Evolutionary conservation across 495 filamentous ascomycete species (phyloP).

Genomic region (Staphylotrichum tortipilum): DNA sequence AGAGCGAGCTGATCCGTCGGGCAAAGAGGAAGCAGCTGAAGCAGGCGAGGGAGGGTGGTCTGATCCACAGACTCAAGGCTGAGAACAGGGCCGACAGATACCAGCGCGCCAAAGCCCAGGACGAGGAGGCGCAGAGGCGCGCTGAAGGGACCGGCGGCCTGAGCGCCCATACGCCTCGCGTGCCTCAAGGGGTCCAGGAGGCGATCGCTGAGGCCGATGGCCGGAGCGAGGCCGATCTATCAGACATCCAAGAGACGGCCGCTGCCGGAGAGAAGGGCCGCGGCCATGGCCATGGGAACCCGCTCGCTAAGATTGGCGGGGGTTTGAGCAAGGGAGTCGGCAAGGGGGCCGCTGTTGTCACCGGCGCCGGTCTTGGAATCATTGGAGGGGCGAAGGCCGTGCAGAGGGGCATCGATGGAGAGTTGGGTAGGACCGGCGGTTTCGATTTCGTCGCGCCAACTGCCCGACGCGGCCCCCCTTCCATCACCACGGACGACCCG

Average conservation of each 20-base stretch:
- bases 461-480: neutral
- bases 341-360: conserved; percentile 31
- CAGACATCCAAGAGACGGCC: conserved; percentile 22
- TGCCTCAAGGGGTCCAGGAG: conserved; percentile 62
- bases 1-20: conserved; percentile 71
- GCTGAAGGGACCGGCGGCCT: conserved; percentile 59
- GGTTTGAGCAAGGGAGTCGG: conserved; percentile 30
- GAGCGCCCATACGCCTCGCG: conserved; percentile 71
- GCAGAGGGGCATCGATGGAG: conserved; percentile 52
- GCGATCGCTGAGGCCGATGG: conserved; percentile 46
- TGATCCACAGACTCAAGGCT: conserved; percentile 35
- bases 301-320: conserved; percentile 29
- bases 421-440: conserved; percentile 48
- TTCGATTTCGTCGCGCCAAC: conserved; percentile 33
- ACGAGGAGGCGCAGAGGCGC: conserved; percentile 52
- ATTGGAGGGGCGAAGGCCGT: conserved; percentile 46
- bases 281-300: conserved; percentile 19
- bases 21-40: conserved; percentile 71
- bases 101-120: conserved; percentile 37
- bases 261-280: conserved; percentile 13
- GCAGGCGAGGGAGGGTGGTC: conserved; percentile 54
- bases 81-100: conserved; percentile 44
- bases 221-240: conserved; percentile 13
- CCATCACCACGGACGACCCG: neutral
- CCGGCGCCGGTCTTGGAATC: conserved; percentile 31